These are phyloP conservation scores for Pontederia paniculata DNA, from an alignment of 176 grass and related monocot genomes.

Conservation along the genomic window DNA sequence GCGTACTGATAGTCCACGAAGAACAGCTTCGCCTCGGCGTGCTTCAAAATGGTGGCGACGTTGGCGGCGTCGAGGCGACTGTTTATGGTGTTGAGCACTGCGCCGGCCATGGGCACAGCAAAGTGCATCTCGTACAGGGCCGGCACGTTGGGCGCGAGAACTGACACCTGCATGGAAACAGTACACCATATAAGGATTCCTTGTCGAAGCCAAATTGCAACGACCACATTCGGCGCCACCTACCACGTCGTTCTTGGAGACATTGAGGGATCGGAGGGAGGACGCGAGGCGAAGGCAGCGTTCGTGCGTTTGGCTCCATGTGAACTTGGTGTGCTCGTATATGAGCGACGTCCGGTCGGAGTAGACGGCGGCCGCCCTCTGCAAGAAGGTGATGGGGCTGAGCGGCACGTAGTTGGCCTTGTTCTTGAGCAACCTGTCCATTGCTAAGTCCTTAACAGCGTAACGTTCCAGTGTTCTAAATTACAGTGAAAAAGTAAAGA, in stretches of 20 bases:
- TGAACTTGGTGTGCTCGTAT: conserved; percentile 29
- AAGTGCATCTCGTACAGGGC: conserved; percentile 81
- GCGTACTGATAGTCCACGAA: conserved; percentile 49
- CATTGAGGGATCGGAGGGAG: conserved; percentile 22
- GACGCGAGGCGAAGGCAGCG: conserved; percentile 43
- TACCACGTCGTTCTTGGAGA: conserved; percentile 44
- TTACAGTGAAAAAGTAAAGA: too few relatives aligned
- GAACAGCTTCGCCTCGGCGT: conserved; percentile 46
- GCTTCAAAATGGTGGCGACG: conserved; percentile 45
- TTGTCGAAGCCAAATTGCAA: too few relatives aligned
- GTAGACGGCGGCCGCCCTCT: conserved; percentile 32
- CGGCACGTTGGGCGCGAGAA: conserved; percentile 56
- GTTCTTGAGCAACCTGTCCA: conserved; percentile 31
- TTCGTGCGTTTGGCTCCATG: conserved; percentile 35
- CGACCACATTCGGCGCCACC: too few relatives aligned
- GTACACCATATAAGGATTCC: too few relatives aligned
- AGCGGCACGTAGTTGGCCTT: conserved; percentile 32
- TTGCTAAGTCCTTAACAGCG: too few relatives aligned
- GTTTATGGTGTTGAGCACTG: conserved; percentile 71
- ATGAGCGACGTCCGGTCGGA: conserved; percentile 32
- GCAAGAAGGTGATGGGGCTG: conserved; percentile 43
- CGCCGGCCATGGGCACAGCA: conserved; percentile 62
- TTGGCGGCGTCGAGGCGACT: conserved; percentile 55
- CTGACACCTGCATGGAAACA: conserved; percentile 40
- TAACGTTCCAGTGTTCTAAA: too few relatives aligned